Evolutionary conservation across 805 yeast species (phyloP).

Genomic region (Cyberlindnera amylophila): DNA sequence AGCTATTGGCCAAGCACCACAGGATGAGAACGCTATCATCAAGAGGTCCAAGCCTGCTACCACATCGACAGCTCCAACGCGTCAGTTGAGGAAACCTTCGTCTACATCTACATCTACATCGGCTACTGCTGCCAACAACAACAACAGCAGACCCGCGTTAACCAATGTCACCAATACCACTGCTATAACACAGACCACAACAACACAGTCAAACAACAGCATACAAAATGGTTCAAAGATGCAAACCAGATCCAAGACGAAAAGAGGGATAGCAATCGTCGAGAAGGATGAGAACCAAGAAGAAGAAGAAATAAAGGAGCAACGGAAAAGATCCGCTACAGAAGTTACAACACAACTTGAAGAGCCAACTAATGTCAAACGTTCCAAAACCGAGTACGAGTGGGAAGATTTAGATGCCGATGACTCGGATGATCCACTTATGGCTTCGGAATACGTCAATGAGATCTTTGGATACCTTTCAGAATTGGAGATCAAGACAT

Average conservation of each 20-base stretch:
- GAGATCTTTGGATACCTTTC: conserved; percentile 81
- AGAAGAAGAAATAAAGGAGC: not conserved
- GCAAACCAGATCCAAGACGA: conserved; percentile 6
- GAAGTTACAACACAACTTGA: conserved; percentile 35
- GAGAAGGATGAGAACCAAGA: not conserved
- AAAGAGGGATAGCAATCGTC: not conserved
- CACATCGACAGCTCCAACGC: conserved; percentile 1
- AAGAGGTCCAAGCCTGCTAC: conserved; percentile 16
- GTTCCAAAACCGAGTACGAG: conserved; percentile 15
- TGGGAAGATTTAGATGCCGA: conserved; percentile 60
- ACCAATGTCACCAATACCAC: conserved; percentile 28
- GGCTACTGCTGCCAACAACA: no score
- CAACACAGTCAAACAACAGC: conserved; percentile 5
- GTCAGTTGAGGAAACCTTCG: conserved; percentile 1
- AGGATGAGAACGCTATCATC: conserved; percentile 21
- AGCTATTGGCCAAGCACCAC: conserved; percentile 7
- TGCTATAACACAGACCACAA: no score
- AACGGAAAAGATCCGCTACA: conserved; percentile 50
- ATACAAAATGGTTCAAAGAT: conserved; percentile 1
- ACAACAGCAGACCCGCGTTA: conserved; percentile 28
- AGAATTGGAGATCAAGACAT: conserved; percentile 60
- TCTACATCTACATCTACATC: conserved; percentile 7
- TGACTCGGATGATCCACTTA: conserved; percentile 70
- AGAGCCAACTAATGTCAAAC: conserved; percentile 10
- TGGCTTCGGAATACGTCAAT: conserved; percentile 85